Evolutionary conservation across 2,329 filamentous ascomycete species (phyloP), one percentile per base, ranked within the genome.

Genomic region (Scorias spongiosa): DNA sequence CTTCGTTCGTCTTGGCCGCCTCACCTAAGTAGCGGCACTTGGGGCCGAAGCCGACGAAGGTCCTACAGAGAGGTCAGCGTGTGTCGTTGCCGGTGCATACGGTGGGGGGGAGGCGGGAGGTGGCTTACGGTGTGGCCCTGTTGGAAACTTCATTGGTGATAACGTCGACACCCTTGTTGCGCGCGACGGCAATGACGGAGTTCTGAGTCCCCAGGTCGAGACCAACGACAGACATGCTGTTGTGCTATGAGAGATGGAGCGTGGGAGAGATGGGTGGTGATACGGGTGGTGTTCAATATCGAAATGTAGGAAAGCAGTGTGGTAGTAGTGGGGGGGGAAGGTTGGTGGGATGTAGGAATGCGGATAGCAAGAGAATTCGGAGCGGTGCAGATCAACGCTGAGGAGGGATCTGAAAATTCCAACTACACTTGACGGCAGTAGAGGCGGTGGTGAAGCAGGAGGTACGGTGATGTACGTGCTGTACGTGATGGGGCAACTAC

Each of bases 141-240:
- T 98, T 96, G 55, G 91, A 98, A 58, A 96, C 91, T 70, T 98
- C 91, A 75, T 98, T 98, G 71, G 86, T 83, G 64, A 98, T 93
- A 65, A 98, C 91, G 74, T 98, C 91, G 66, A 98, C 91, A 71
- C 91, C 91, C 66, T 93, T 88, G 70, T 96, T 96, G 66, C 91
- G 80, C 63, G 91, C 91, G 67, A 96, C 89, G 65, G 89, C 56
- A 69, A 96, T 84, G 63, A 93, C 88, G 65, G 88, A 94, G 76
- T 93, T 93, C 66, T 93, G 79, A 57, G 85, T 85, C 71, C 89
- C 89, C 71, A 96, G 81, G 76, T 96, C 89, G 68, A 93, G 78
- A 68, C 87, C 87, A 58, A 79, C 74, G 61, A 54, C 52, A 44
- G 45, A 47, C 47, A 49, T 49, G 18, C 38, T 40, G 38, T 6